Percentiles rank a stretch among this genome's conserved stretches.
Conservation (phyloP, 2,329 filamentous ascomycete genomes). For the Aspergillus hiratsukae region DNA sequence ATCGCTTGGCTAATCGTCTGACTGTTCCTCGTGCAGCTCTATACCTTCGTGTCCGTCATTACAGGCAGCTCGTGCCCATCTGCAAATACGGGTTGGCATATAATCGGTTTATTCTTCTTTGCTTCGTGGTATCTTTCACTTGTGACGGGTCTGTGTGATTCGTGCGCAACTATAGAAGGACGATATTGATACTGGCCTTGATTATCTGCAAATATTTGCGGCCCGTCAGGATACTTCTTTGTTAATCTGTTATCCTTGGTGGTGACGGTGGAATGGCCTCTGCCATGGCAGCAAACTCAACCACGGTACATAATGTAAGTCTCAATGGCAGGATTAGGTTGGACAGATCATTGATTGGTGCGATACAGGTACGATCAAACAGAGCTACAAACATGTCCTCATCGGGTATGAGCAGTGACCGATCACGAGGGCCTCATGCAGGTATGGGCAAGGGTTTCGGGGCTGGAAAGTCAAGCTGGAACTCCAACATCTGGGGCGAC, state of each 20-base stretch:
- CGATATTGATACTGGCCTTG: not conserved
- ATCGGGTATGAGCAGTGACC: conserved; percentile 32
- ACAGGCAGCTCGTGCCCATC: conserved; percentile 27
- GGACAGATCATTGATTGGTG: conserved; percentile 10
- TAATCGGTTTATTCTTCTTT: not conserved
- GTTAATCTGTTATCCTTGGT: conserved; percentile 12
- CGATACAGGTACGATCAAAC: conserved; percentile 26
- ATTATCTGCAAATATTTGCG: conserved; percentile 14
- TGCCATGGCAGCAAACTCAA: conserved; percentile 34
- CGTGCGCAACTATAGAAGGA: conserved; percentile 2
- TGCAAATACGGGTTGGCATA: conserved; percentile 27
- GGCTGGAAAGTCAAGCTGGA: conserved; percentile 40
- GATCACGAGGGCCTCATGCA: conserved; percentile 34
- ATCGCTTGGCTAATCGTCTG: conserved; percentile 6
- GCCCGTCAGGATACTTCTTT: conserved; percentile 24
- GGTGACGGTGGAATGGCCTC: conserved; percentile 28
- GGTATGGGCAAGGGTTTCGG: conserved; percentile 43
- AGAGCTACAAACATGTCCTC: conserved; percentile 39
- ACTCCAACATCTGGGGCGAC: conserved; percentile 52
- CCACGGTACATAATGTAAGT: conserved; percentile 37
- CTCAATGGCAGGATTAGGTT: not conserved
- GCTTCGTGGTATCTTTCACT: not conserved
- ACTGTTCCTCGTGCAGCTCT: conserved; percentile 19
- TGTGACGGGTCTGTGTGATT: conserved; percentile 13
- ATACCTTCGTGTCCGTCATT: conserved; percentile 24